Conservation (phyloP, 208 protist genomes). For the Balamuthia mandrillaris region DNA sequence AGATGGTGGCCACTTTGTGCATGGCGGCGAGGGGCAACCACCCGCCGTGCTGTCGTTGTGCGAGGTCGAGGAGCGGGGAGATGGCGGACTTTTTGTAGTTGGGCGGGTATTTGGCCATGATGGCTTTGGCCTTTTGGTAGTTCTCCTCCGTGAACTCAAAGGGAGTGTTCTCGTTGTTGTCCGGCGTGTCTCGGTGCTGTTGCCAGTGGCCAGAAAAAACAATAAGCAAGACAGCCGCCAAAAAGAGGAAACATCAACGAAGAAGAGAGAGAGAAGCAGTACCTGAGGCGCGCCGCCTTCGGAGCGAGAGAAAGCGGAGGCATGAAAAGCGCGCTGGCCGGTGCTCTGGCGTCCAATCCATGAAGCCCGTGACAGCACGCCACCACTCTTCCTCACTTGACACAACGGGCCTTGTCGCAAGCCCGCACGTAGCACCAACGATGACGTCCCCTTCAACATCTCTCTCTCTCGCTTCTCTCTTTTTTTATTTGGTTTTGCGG, state of each 20-base stretch:
- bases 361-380: too few relatives aligned
- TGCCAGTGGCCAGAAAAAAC: not conserved
- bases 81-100: constrained; percentile 71
- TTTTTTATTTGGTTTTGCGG: not conserved
- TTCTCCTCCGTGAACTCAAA: constrained; percentile 75
- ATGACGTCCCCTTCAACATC: not conserved
- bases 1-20: constrained; percentile 75
- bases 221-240: too few relatives aligned
- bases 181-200: constrained; percentile 68
- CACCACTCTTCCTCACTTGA: too few relatives aligned
- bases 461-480: not conserved
- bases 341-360: too few relatives aligned
- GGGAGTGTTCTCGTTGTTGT: constrained; percentile 69
- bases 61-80: constrained; percentile 73
- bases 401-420: not conserved
- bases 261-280: not conserved
- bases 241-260: not conserved
- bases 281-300: not conserved
- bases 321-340: not conserved
- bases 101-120: constrained; percentile 72
- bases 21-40: constrained; percentile 79
- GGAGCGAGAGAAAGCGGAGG: not conserved
- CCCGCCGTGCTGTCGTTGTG: constrained; percentile 70
- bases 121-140: constrained; percentile 55
- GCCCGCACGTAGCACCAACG: not conserved